These are phyloP conservation scores for Daldinia eschscholtzii DNA, from an alignment of 2,329 filamentous ascomycete genomes.

Conservation along the genomic window DNA sequence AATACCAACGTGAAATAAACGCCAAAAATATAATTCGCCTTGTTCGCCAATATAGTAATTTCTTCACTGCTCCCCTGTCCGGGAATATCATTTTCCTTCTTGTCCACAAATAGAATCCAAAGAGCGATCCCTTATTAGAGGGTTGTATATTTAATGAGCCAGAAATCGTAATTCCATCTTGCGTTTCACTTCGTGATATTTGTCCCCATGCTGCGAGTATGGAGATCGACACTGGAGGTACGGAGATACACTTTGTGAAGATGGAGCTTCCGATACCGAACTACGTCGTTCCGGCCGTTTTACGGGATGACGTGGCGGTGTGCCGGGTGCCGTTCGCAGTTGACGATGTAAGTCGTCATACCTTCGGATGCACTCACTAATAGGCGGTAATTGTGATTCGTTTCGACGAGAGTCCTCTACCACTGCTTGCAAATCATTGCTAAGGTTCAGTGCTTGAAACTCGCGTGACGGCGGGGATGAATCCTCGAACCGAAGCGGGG, in stretches of 20 bases:
- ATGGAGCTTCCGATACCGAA: background rate
- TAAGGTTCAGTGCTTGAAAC: background rate
- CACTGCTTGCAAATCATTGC: too few relatives aligned
- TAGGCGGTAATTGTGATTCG: background rate
- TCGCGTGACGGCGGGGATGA: background rate
- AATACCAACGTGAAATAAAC: background rate
- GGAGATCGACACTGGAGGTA: background rate
- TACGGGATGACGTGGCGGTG: background rate
- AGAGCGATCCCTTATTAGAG: background rate
- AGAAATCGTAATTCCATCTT: background rate
- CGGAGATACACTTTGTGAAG: background rate
- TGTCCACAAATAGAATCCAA: background rate
- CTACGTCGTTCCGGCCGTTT: background rate
- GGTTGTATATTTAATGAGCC: background rate
- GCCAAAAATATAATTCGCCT: background rate
- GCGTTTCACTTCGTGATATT: background rate
- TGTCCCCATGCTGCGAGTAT: background rate
- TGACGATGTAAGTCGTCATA: background rate
- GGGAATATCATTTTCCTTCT: background rate
- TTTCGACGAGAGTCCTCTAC: background rate
- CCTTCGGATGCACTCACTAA: background rate
- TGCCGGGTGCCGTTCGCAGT: background rate
- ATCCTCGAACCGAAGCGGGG: slow-evolving; percentile 48
- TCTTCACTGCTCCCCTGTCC: background rate
- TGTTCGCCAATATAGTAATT: background rate